Percentiles rank a stretch among this genome's conserved stretches.
Conservation (phyloP, 768 basidiomycete genomes). For the Tulasnella sp. region DNA sequence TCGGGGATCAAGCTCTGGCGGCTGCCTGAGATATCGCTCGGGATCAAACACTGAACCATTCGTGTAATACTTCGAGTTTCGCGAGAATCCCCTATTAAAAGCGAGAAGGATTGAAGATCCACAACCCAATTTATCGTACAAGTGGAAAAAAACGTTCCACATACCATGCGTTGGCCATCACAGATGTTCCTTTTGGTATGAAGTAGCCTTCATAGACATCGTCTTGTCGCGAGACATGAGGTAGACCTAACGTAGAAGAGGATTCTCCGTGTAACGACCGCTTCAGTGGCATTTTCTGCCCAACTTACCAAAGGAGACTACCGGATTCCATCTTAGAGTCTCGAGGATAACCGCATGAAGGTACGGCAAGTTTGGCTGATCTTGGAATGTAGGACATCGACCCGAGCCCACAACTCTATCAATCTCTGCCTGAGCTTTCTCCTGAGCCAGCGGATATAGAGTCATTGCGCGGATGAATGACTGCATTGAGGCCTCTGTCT, state of each 20-base stretch:
- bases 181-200: background rate
- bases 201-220: conserved; percentile 5
- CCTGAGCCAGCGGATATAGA: conserved; percentile 35
- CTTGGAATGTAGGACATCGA: conserved; percentile 35
- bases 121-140: no score
- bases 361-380: conserved; percentile 32
- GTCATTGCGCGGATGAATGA: conserved; percentile 34
- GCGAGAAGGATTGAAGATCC: no score
- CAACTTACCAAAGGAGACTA: background rate
- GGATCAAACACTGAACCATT: conserved; percentile 21
- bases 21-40: conserved; percentile 11
- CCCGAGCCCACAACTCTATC: conserved; percentile 36
- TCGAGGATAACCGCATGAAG: conserved; percentile 32
- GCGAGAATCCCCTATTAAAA: no score
- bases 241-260: background rate
- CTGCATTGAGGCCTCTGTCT: conserved; percentile 30
- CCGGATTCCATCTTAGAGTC: conserved; percentile 32
- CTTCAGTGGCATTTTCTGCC: background rate
- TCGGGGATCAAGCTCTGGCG: background rate
- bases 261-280: background rate
- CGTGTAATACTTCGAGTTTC: no score
- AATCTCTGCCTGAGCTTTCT: conserved; percentile 42
- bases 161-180: background rate
- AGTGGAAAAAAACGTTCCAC: no score
- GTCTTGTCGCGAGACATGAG: background rate